Evolutionary conservation across 192 early-diverging fungal species (phyloP), one percentile per base, ranked within the genome.

Genomic region (Rhizoclosmatium globosum): DNA sequence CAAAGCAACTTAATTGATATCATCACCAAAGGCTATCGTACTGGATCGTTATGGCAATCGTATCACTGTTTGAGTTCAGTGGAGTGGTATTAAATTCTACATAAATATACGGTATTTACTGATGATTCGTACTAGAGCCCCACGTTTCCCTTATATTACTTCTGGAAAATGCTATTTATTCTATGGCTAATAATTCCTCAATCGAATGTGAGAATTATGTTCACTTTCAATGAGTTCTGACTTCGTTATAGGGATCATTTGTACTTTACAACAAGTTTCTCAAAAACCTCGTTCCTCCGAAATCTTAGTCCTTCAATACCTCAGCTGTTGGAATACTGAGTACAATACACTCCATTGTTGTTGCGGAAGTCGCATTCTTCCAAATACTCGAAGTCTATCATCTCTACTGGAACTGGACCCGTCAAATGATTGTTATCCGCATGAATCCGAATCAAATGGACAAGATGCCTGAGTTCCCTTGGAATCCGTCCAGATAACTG

Each of bases 131-230:
- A 3, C 46, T 11, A 47, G 17, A 19, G 41, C n/a, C 41, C 68
- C 15, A 9, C 58, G 47, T 31, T 72, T 42, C 71, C 71, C 11
- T 72, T 72, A 21, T 72, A 72, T 58, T 72, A 72, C 39, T 41
- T 58, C 17, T 9, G 53, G 3, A 72, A 72, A 43, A 72, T 72
- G 71, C 2, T 72, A 31, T 72, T 72, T 59, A 38, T 59, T n/a
- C 7, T 59, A 23, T 72, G 71, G 71, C 71, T 72, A 2, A 58
- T 72, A 17, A 21, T 72, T 17, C 71, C 38, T 72, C 7, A n/a
- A 72, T 58, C 42, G 71, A 58, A 56, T 56, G 53, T 56, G 53
- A 56, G 53, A 56, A 56, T 9, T 1, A 1, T 56, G 53, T 31
- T 31, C 31, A 1, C 1, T 56, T 56, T 56, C 11, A 56, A 56